phyloP scores from a whole-genome alignment of 768 basidiomycete genomes.

The Tulasnella sp. region DNA sequence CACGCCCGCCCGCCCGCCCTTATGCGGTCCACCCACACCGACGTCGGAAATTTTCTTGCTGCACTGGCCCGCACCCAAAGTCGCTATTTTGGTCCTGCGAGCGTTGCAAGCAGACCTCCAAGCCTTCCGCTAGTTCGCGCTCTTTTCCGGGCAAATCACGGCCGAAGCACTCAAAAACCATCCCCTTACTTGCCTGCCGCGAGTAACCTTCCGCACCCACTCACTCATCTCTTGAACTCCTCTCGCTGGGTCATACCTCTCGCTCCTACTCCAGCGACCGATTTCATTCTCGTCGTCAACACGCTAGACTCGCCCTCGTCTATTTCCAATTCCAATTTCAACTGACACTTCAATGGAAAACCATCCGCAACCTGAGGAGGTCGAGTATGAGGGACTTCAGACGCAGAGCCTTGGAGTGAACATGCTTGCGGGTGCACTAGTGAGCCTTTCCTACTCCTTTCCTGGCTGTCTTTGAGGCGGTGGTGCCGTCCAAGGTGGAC shows the following conservation, averaged over 20 bases:
- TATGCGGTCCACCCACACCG: background rate
- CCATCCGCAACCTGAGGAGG: slow-evolving; percentile 51
- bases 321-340: slow-evolving; percentile 42
- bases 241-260: slow-evolving; percentile 27
- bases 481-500: background rate
- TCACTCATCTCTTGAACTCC: slow-evolving; percentile 44
- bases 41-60: background rate
- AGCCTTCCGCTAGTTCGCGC: slow-evolving; percentile 10
- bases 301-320: background rate
- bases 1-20: background rate
- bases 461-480: background rate
- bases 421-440: slow-evolving; percentile 96
- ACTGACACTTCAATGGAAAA: slow-evolving; percentile 39
- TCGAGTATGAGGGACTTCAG: slow-evolving; percentile 68
- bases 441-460: slow-evolving; percentile 50
- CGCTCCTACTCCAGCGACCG: background rate
- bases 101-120: background rate
- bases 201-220: slow-evolving; percentile 31
- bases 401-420: slow-evolving; percentile 83
- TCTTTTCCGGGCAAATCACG: slow-evolving; percentile 20
- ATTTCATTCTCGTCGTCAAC: background rate
- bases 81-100: slow-evolving; percentile 5
- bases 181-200: slow-evolving; percentile 17
- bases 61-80: background rate
- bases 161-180: slow-evolving; percentile 7